Conservation (phyloP, 169 alveolate species). For the Cryptosporidium sp. region DNA sequence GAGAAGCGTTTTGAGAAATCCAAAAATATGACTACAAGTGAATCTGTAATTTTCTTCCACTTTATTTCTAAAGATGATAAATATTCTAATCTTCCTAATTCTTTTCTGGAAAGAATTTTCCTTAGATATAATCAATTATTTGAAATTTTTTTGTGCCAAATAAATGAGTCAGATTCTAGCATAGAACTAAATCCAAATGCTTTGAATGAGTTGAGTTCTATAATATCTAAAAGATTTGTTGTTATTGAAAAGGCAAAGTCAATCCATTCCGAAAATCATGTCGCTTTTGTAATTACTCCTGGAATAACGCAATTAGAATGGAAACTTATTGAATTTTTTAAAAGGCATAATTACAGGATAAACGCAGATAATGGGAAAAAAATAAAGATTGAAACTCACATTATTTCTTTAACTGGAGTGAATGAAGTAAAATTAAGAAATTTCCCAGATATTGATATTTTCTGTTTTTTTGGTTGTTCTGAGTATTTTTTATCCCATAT, state of each 20-base stretch:
- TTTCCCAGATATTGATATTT: constrained; percentile 56
- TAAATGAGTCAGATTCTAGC: not conserved
- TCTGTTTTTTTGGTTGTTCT: constrained; percentile 59
- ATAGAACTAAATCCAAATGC: not conserved
- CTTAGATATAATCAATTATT: constrained; percentile 36
- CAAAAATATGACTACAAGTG: not conserved
- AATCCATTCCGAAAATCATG: not conserved
- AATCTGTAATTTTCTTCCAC: constrained; percentile 13
- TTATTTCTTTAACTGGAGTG: constrained; percentile 34
- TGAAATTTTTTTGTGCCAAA: not conserved
- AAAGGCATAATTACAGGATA: not conserved
- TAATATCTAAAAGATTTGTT: constrained; percentile 41
- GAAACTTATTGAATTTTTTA: constrained; percentile 17
- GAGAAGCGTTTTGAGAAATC: not conserved
- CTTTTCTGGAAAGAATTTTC: constrained; percentile 28
- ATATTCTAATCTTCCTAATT: constrained; percentile 1
- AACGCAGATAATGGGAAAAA: constrained; percentile 13
- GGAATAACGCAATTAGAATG: constrained; percentile 31
- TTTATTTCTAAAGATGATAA: not conserved
- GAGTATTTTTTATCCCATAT: constrained; percentile 37
- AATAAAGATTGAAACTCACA: constrained; percentile 35
- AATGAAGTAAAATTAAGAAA: constrained; percentile 62
- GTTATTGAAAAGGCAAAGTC: constrained; percentile 46
- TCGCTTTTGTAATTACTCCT: constrained; percentile 53
- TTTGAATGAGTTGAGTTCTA: not conserved